phyloP scores from a whole-genome alignment of 305 asterid genomes.

The Nicotiana rustica region DNA sequence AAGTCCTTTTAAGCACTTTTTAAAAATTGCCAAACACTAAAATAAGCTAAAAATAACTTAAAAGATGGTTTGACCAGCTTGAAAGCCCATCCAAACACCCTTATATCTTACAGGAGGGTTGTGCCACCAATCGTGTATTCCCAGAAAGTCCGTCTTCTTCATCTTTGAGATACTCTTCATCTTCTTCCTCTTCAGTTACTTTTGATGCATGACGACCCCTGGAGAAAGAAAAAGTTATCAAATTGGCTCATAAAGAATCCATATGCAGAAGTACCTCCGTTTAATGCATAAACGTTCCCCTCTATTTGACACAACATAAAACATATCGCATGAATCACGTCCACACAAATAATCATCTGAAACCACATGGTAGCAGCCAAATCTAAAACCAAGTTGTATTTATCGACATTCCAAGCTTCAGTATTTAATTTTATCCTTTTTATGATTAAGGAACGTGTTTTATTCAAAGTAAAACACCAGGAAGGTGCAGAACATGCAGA shows the following conservation, averaged over 20 bases:
- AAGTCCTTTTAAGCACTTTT: too few species aligned
- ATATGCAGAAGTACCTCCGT: neutral
- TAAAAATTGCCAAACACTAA: too few species aligned
- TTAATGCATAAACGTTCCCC: neutral
- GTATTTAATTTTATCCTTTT: neutral
- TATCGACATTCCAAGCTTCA: neutral
- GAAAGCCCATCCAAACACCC: too few species aligned
- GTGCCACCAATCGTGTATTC: conserved; percentile 86
- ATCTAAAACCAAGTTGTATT: conserved; percentile 4
- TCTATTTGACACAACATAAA: neutral
- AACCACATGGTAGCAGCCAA: conserved; percentile 11
- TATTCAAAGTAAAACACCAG: neutral
- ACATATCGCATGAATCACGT: neutral
- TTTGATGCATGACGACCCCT: conserved; percentile 99
- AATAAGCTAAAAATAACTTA: too few species aligned
- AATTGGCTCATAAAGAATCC: neutral
- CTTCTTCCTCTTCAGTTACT: conserved; percentile 99
- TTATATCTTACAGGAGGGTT: conserved; percentile 87
- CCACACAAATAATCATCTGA: conserved; percentile 26
- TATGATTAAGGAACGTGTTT: conserved; percentile 18
- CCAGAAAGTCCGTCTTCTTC: conserved; percentile 80
- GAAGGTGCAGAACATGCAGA: neutral
- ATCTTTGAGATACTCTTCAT: conserved; percentile 93
- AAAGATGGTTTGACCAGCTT: too few species aligned
- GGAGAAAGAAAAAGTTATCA: conserved; percentile 37